phyloP scores from a whole-genome alignment of 768 basidiomycete genomes.

The Obba rivulosa region DNA sequence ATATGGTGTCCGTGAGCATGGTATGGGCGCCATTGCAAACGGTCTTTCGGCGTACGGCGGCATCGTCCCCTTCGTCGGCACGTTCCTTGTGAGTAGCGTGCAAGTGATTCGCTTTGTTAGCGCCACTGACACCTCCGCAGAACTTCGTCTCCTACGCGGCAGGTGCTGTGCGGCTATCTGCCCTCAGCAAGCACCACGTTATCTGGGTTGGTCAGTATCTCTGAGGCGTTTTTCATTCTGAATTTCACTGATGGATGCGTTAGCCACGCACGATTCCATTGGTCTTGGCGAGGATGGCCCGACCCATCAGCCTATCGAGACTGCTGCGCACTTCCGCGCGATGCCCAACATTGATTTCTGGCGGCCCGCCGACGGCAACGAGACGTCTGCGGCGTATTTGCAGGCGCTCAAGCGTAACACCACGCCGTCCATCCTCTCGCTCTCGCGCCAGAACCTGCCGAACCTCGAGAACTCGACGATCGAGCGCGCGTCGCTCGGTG shows the following conservation, averaged over 20 bases:
- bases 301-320: constrained; percentile 94
- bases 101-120: not conserved
- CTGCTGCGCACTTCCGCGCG: constrained; percentile 79
- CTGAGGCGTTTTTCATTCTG: not conserved
- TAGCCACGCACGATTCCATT: constrained; percentile 93
- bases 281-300: constrained; percentile 93
- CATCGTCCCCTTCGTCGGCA: constrained; percentile 86
- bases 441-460: constrained; percentile 88
- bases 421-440: constrained; percentile 80
- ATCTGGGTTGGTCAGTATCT: constrained; percentile 81
- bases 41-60: constrained; percentile 87
- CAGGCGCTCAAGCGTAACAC: constrained; percentile 67
- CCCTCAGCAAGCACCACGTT: constrained; percentile 83
- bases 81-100: constrained; percentile 66
- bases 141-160: constrained; percentile 94
- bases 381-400: constrained; percentile 90
- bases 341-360: constrained; percentile 90
- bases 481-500: constrained; percentile 78
- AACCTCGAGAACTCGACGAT: constrained; percentile 87
- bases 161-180: constrained; percentile 88
- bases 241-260: not conserved
- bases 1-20: constrained; percentile 97
- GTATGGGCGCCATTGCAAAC: constrained; percentile 94
- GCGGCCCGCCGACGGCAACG: constrained; percentile 93
- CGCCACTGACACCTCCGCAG: constrained; percentile 29